Percentiles rank a stretch among this genome's conserved stretches.
phyloP scores from a whole-genome alignment of 371 early-diverging fungal genomes.

The Syncephalastrum monosporum region DNA sequence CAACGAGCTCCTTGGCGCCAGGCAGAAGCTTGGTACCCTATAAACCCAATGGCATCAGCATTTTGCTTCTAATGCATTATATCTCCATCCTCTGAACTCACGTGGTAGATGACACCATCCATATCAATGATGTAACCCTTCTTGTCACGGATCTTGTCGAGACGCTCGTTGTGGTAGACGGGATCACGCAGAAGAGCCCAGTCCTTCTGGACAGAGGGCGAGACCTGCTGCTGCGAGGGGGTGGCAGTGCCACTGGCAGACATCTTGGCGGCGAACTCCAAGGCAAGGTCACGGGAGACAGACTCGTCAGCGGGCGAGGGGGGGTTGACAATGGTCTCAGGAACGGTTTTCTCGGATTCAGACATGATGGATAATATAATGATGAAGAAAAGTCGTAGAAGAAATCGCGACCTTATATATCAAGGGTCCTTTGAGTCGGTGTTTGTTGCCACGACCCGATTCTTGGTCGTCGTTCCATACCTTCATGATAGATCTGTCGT shows the following conservation, averaged over 20 bases:
- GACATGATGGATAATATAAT: constrained; percentile 7
- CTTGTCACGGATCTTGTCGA: constrained; percentile 57
- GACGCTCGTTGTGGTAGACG: constrained; percentile 43
- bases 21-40: constrained; percentile 55
- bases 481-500: too few relatives aligned
- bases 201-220: constrained; percentile 23
- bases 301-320: constrained; percentile 1
- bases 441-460: too few relatives aligned
- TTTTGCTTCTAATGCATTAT: neutral
- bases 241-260: constrained; percentile 8
- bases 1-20: constrained; percentile 68
- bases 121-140: constrained; percentile 68
- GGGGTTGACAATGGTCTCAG: constrained; percentile 10
- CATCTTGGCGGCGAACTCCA: constrained; percentile 10
- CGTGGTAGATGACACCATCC: constrained; percentile 73
- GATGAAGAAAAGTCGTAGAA: neutral
- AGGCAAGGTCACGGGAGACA: constrained; percentile 11
- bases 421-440: too few relatives aligned
- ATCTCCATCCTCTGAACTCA: constrained; percentile 20
- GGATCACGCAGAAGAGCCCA: constrained; percentile 45
- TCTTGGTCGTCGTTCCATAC: too few relatives aligned
- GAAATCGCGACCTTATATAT: too few relatives aligned
- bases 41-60: constrained; percentile 5
- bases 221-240: constrained; percentile 10
- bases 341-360: neutral